These are phyloP conservation scores for Dimocarpus longan DNA, from an alignment of 345 rosid species.

Conservation along the genomic window DNA sequence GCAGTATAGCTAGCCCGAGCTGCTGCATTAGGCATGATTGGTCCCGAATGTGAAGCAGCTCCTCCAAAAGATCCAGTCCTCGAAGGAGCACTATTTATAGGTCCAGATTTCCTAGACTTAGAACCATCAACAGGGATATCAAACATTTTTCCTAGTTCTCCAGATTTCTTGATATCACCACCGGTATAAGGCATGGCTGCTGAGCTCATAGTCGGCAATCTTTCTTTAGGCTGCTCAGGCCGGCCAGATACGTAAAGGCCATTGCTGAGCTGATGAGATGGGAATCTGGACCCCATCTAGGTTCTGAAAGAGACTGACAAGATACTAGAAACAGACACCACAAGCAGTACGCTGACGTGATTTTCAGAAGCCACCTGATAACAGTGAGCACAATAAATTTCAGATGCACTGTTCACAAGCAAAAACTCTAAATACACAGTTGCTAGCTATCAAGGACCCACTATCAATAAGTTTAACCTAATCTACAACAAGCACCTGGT, in stretches of 20 bases:
- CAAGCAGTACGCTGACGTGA: slow-evolving; percentile 12
- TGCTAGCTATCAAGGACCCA: neutral
- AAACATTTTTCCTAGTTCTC: slow-evolving; percentile 96
- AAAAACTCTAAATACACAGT: neutral
- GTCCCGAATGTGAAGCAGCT: slow-evolving; percentile 79
- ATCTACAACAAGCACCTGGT: neutral
- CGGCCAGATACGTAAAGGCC: slow-evolving; percentile 94
- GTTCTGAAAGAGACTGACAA: slow-evolving; percentile 21
- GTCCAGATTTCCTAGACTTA: slow-evolving; percentile 92
- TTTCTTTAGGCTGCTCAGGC: slow-evolving; percentile 90
- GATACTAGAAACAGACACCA: slow-evolving; percentile 17
- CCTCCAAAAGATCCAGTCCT: slow-evolving; percentile 94
- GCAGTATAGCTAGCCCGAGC: slow-evolving; percentile 66
- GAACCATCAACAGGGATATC: slow-evolving; percentile 76
- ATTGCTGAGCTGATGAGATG: slow-evolving; percentile 86
- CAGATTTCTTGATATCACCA: slow-evolving; percentile 91
- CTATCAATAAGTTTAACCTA: neutral
- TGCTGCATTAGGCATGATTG: slow-evolving; percentile 76
- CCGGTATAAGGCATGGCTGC: slow-evolving; percentile 95
- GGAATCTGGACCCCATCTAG: slow-evolving; percentile 87
- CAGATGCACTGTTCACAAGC: slow-evolving; percentile 3
- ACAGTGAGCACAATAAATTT: slow-evolving; percentile 5
- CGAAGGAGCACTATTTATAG: slow-evolving; percentile 72
- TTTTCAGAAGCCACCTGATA: slow-evolving; percentile 38
- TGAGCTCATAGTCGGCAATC: slow-evolving; percentile 83